Evolutionary conservation across 2,329 filamentous ascomycete species (phyloP).

Genomic region (Dactylellina sp.): DNA sequence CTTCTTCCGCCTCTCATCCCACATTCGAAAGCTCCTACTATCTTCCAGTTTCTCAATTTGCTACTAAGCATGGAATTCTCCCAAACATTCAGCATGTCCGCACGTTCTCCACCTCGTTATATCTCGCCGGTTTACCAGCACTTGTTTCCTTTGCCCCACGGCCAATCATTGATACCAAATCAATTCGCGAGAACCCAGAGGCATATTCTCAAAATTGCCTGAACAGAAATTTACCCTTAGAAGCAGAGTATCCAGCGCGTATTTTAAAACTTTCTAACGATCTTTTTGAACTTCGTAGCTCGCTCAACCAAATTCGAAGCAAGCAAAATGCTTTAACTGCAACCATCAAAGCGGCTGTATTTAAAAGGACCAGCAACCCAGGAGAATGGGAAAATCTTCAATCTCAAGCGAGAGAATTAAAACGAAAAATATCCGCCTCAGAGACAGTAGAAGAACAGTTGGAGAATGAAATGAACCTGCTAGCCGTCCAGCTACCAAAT

Average conservation of each 20-base stretch:
- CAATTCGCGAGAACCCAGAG: conserved; percentile 86
- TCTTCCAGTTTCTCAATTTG: not conserved
- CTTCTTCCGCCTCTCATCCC: not conserved
- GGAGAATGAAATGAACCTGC: conserved; percentile 74
- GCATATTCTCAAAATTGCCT: conserved; percentile 85
- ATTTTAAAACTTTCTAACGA: conserved; percentile 71
- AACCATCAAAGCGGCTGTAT: conserved; percentile 67
- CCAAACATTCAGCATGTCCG: not conserved
- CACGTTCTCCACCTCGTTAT: not conserved
- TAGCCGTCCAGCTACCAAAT: conserved; percentile 86
- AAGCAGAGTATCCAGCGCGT: conserved; percentile 69
- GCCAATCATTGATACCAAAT: conserved; percentile 82
- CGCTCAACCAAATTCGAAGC: conserved; percentile 73
- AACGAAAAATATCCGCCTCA: conserved; percentile 72
- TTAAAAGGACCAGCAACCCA: conserved; percentile 64
- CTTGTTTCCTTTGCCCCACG: conserved; percentile 72
- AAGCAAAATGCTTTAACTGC: conserved; percentile 73
- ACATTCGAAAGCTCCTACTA: not conserved
- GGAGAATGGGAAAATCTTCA: conserved; percentile 69
- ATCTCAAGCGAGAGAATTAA: conserved; percentile 74
- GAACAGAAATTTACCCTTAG: conserved; percentile 80
- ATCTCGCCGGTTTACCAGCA: not conserved
- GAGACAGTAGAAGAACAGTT: conserved; percentile 73
- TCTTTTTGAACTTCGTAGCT: conserved; percentile 72
- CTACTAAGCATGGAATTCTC: not conserved